Evolutionary conservation across 805 yeast species (phyloP), one percentile per base, ranked within the genome.

Genomic region (Myxozyma nipponensis): DNA sequence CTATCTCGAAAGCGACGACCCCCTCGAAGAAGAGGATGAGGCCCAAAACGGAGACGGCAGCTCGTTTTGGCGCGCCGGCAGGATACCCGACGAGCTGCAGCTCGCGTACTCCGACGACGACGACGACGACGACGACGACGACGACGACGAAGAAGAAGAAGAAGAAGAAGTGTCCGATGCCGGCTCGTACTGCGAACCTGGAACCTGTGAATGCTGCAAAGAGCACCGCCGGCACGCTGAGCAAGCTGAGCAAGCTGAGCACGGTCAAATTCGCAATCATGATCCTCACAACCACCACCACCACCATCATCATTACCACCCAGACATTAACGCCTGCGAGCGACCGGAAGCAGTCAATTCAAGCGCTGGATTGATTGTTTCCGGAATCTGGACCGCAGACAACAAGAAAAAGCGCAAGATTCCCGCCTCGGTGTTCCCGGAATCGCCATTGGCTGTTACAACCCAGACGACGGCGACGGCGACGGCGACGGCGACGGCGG

Each of bases 331-430:
- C 32, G 32, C 7, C 32, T n/a, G n/a, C n/a, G n/a, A n/a, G n/a
- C n/a, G n/a, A n/a, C n/a, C n/a, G n/a, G n/a, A n/a, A n/a, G n/a
- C n/a, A n/a, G 7, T 13, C 13, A 28, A 9, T 9, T 13, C 32
- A 13, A 28, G 13, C 13, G 32, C 32, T 28, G 32, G 32, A 7
- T 13, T 28, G 32, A 7, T 13, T 7, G 13, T 13, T 7, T 13
- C 32, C 7, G 32, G 13, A 13, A 7, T 28, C 32, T 9, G 7
- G 32, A 28, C 7, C 32, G 32, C 53, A 28, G 38, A 45, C 22
- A 51, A 51, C 44, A 51, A 51, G 43, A 52, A 52, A 22, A 52
- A 52, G 26, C 41, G 56, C 28, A 52, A 52, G 36, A 47, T 52
- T 9, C 56, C 56, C 17, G 26, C 56, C 13, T 41, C 50, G 6